Evolutionary conservation across 768 basidiomycete genomes (phyloP), one percentile per base, ranked within the genome.

Genomic region (Auriculariales sp.): DNA sequence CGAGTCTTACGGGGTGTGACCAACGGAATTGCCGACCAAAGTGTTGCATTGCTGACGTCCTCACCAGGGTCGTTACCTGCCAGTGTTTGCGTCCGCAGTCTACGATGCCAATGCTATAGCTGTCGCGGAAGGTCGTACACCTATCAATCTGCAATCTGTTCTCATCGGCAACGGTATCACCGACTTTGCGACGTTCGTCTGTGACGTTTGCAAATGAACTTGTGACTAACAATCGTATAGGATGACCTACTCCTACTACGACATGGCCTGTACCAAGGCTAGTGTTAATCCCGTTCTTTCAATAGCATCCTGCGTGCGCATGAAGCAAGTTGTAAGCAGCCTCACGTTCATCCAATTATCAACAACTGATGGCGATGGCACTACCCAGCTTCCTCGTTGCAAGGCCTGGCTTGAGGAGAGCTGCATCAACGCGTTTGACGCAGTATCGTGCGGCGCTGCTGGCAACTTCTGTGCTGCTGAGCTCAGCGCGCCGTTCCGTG

Each of bases 1-100:
- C 10, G 71, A 78, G 61, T 76, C 74, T 3, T 77, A 77, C 33
- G 77, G 67, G 11, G 77, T 74, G 53, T 39, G 68, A 61, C 15
- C 15, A n/a, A 29, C 17, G 48, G n/a, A 7, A 17, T 3, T 28
- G 24, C n/a, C 25, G 47, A 12, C 25, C 7, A 48, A 11, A 28
- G 19, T 32, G 22, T 24, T 24, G 39, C 39, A 7, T 15, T 19
- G 50, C 39, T 44, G 39, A 44, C 39, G 19, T 25, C 4, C 28
- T 17, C 29, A 10, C 36, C 51, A 35, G 56, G 54, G 31, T 54
- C 56, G 34, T 17, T 51, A 42, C 47, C 49, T 30, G 57, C 48
- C 61, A 55, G 50, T 64, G 28, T 64, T 65, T 55, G 60, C 69
- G 30, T 58, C 61, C 49, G 61, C 64, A 5, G 57, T 67, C 4